Evolutionary conservation across 139 green algal genomes (phyloP), one percentile per base, ranked within the genome.

Genomic region (Haematococcus lacustris): DNA sequence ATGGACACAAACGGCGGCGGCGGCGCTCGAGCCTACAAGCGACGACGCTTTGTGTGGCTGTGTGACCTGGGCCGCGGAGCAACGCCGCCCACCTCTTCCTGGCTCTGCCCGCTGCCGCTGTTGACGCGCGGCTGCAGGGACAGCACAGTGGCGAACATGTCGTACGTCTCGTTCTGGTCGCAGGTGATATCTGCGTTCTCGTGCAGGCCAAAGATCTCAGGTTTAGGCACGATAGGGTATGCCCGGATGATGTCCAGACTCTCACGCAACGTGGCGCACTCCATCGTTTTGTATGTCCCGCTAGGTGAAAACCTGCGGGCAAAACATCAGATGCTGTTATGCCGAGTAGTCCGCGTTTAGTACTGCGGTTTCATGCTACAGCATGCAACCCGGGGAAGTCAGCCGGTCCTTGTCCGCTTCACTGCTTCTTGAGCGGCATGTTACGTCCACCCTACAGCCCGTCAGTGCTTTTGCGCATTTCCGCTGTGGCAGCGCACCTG

Each of bases 151-250:
- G 72, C 77, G 32, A 91, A 88, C 81, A 92, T 78, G 51, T 83
- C 83, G 67, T 92, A 91, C 28, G 87, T 91, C 78, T 94, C 89
- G 38, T 90, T 90, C 85, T 84, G 82, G 70, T 91, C 83, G 59
- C 85, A 88, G 1, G 85, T 89, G 81, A 93, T 93, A 82, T 93
- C 87, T n/a, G 86, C 88, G 71, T 93, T 93, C 17, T 86, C 83
- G 70, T 93, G 88, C 71, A 93, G 83, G 28, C 88, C 88, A 76
- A 91, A 91, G 66, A 89, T 88, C 76, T 93, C 88, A 2, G 88
- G 88, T 37, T 47, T 62, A 1, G 83, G 80, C 37, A 73, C 71
- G 60, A 91, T 81, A 17, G 86, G 88, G 71, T 88, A 85, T 3
- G 35, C 64, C 43, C 61, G 25, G 68, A 91, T 87, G 64, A 76